Percentiles rank a stretch among this genome's conserved stretches.
These are phyloP conservation scores for Beauveria medogensis DNA, from an alignment of 2,329 filamentous ascomycete genomes.

Conservation along the genomic window DNA sequence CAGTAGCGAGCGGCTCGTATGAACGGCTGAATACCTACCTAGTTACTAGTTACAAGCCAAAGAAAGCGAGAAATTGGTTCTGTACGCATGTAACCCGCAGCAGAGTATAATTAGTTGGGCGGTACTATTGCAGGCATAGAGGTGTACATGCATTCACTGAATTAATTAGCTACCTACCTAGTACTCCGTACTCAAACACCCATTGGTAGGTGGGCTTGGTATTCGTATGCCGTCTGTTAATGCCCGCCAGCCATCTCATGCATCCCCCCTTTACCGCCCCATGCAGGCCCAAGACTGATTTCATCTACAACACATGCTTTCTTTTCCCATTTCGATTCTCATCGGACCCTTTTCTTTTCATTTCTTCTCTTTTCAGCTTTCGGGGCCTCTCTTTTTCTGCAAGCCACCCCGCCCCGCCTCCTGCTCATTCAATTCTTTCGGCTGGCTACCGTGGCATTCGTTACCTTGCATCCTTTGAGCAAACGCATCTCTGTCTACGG, in stretches of 20 bases:
- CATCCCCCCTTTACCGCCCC: not conserved
- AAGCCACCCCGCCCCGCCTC: conserved; percentile 7
- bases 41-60: too few relatives aligned
- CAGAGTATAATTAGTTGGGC: not conserved
- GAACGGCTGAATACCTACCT: not conserved
- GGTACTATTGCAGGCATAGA: not conserved
- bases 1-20: not conserved
- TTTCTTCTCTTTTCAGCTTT: conserved; percentile 5
- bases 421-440: not conserved
- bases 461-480: not conserved
- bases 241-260: conserved; percentile 3
- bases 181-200: not conserved
- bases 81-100: not conserved
- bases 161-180: too few relatives aligned
- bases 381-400: not conserved
- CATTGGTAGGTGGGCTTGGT: not conserved
- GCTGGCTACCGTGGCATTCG: conserved; percentile 3
- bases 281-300: not conserved
- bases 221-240: not conserved
- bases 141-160: not conserved
- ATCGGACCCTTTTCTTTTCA: not conserved
- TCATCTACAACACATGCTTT: not conserved
- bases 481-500: conserved; percentile 5
- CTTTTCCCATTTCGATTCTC: conserved; percentile 1
- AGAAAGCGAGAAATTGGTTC: not conserved